These are phyloP conservation scores for Aspergillus chevalieri DNA, from an alignment of 2,329 filamentous ascomycete species.

Conservation along the genomic window DNA sequence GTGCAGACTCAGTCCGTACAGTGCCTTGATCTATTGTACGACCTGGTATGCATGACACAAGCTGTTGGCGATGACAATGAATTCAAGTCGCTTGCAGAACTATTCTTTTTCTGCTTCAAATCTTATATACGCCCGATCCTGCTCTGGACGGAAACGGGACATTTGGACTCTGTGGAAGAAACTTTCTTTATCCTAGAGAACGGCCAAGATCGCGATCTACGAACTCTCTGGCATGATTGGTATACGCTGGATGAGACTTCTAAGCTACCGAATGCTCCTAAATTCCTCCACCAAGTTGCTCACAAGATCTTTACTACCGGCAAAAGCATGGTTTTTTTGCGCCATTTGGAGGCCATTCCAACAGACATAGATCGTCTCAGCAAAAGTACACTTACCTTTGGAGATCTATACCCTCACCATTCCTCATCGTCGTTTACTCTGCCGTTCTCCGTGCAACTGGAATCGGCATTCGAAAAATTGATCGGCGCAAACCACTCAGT, in stretches of 20 bases:
- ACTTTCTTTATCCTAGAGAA: constrained; percentile 69
- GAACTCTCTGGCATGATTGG: constrained; percentile 69
- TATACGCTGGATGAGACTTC: constrained; percentile 58
- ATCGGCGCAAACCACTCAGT: constrained; percentile 67
- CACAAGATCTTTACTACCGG: constrained; percentile 76
- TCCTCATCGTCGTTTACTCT: constrained; percentile 20
- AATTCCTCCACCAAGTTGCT: constrained; percentile 65
- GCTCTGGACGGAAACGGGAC: constrained; percentile 77
- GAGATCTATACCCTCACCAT: constrained; percentile 36
- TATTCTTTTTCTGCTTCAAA: constrained; percentile 77
- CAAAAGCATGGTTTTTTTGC: constrained; percentile 81
- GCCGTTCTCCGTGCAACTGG: constrained; percentile 62
- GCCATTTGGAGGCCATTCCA: constrained; percentile 53
- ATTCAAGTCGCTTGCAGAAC: constrained; percentile 58
- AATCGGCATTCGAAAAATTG: constrained; percentile 65
- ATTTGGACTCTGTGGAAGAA: constrained; percentile 58
- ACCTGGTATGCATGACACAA: constrained; percentile 63
- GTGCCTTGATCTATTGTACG: constrained; percentile 74
- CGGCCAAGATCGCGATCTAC: constrained; percentile 49
- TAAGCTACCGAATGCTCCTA: constrained; percentile 61
- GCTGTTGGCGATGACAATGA: constrained; percentile 57
- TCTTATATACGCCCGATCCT: constrained; percentile 76
- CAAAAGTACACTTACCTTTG: constrained; percentile 24
- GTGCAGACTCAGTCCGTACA: constrained; percentile 52
- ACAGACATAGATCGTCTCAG: constrained; percentile 28